Base-by-base conservation (phyloP, 2,329 filamentous ascomycete species). In the Sphaerulina vaccinii region DNA sequence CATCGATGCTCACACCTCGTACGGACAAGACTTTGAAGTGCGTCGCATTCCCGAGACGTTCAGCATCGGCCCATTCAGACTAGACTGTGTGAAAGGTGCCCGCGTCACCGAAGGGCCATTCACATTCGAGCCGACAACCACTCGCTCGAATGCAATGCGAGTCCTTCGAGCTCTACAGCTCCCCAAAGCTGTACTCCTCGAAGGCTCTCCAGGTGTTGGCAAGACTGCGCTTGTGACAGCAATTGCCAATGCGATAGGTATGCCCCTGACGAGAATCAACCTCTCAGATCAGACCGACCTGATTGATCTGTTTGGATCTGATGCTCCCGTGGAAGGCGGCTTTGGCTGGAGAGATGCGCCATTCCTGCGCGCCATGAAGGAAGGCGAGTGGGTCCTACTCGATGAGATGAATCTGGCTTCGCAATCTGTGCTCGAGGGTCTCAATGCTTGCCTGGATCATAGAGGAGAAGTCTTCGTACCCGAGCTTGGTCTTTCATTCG, bases 341-440 rank as follows among this genome's bases (percentile, higher is more conserved):
- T 99, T 99, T 66, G 86, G 88, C 1, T 99, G 93, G 93, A 83
- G 90, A 61, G 92, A 99, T 68, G 93, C 92, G 0, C 91, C 93
- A 1, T 97, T 99, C 67, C 75, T 99, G 16, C 88, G 90, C 67
- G 93, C 93, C 0, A 97, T 99, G 92, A 93, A 97, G 67, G 87
- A 83, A 52, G 93, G 93, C 22, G 88, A 95, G 62, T 99, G 93
- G 93, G 93, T 99, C 9, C 76, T 99, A 22, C 79, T 99, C 0
- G 93, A 99, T 65, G 93, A 99, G 75, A 99, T 99, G 93, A 99
- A 99, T 64, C 74, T 99, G 57, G 93, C 95, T 1, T 97, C 92
- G 0, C 93, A 99, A 68, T 95, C 92, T 3, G 91, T 99, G 1
- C 80, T 99, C 1, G 93, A 99, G 73, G 95, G 93, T 57, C 76